Percentiles rank a stretch among this genome's conserved stretches.
These are phyloP conservation scores for Rhynchospora tenuis DNA, from an alignment of 176 grass and related monocot genomes.

Conservation along the genomic window DNA sequence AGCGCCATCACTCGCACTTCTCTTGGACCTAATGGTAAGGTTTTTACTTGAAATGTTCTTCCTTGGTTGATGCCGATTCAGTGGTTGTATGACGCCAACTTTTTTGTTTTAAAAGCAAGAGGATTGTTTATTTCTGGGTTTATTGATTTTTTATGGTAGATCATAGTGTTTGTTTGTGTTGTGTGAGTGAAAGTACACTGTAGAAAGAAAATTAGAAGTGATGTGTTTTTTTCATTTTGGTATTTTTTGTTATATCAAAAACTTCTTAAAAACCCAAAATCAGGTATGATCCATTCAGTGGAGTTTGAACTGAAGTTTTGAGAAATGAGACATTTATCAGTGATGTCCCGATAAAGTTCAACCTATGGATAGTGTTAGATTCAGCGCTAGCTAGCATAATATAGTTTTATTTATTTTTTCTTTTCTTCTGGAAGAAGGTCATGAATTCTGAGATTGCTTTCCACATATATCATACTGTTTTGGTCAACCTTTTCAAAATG, in stretches of 20 bases:
- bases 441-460: background rate
- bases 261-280: no score
- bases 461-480: background rate
- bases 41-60: background rate
- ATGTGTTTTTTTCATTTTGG: background rate
- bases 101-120: background rate
- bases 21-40: slow-evolving; percentile 80
- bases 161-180: background rate
- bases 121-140: background rate
- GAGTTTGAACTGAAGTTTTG: background rate
- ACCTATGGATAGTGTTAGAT: background rate
- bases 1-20: slow-evolving; percentile 76
- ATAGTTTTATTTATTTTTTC: no score
- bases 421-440: background rate
- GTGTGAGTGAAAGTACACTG: background rate
- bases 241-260: background rate
- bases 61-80: background rate
- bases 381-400: background rate
- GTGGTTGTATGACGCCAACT: background rate
- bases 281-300: no score
- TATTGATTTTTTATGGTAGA: background rate
- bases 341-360: background rate
- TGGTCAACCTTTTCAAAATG: background rate
- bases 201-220: background rate
- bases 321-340: background rate